phyloP scores from a whole-genome alignment of 2,329 filamentous ascomycete species.

The Phaeoacremonium minimum region DNA sequence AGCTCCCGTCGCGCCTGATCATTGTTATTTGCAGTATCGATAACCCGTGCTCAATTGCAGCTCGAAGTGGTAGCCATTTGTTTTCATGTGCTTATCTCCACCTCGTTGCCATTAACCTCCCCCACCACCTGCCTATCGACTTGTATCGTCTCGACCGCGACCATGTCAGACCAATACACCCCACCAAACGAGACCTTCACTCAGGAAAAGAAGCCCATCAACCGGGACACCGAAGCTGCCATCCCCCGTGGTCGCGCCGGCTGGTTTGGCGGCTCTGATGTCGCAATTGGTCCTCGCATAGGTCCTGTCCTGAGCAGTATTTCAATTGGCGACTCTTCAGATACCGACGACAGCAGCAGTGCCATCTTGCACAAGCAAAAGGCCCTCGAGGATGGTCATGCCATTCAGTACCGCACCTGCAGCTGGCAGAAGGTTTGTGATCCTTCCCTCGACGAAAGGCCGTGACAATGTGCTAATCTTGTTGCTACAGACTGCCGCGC shows the following conservation, averaged over 20 bases:
- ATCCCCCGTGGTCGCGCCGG: constrained; percentile 3
- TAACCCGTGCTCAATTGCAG: too few species aligned
- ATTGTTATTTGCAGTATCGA: too few species aligned
- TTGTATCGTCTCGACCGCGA: too few species aligned
- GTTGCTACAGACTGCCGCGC: constrained; percentile 63
- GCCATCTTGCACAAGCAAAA: constrained; percentile 61
- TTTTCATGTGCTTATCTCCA: too few species aligned
- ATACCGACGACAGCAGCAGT: constrained; percentile 40
- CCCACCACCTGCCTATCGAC: too few species aligned
- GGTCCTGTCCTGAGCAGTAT: constrained; percentile 34
- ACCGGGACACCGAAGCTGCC: constrained; percentile 5
- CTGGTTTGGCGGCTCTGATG: constrained; percentile 30
- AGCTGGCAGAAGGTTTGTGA: constrained; percentile 77
- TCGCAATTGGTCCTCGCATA: constrained; percentile 47
- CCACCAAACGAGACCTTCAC: constrained; percentile 2
- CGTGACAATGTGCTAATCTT: not conserved
- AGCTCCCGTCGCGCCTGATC: too few species aligned
- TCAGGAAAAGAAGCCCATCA: constrained; percentile 4
- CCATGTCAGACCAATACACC: constrained; percentile 4
- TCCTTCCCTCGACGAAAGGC: constrained; percentile 7
- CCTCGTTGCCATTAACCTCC: too few species aligned
- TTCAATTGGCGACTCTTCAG: constrained; percentile 22
- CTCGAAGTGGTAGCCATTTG: too few species aligned
- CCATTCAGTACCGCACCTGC: constrained; percentile 89
- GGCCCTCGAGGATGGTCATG: constrained; percentile 69